Evolutionary conservation across 2,329 filamentous ascomycete species (phyloP).

Genomic region (Aspergillus phoenicis): DNA sequence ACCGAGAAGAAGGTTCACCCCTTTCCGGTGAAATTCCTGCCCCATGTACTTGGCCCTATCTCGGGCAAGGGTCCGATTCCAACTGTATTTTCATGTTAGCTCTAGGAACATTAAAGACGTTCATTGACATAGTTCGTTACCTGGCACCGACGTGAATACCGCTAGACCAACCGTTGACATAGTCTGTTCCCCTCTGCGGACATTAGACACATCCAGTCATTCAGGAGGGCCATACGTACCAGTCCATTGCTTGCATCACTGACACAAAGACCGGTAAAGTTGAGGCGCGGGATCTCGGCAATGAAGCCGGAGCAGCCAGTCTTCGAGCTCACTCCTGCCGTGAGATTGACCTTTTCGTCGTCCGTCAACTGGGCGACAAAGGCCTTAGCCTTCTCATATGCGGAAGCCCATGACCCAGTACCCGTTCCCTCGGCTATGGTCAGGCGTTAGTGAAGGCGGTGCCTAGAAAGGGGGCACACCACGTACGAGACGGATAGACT

Average conservation of each 20-base stretch:
- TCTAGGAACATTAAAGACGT: neutral
- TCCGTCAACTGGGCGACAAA: slow-evolving; percentile 45
- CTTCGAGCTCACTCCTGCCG: slow-evolving; percentile 26
- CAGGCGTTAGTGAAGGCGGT: neutral
- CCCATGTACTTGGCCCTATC: slow-evolving; percentile 73
- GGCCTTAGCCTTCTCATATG: slow-evolving; percentile 40
- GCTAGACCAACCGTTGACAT: slow-evolving; percentile 29
- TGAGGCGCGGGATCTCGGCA: slow-evolving; percentile 32
- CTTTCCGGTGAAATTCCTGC: slow-evolving; percentile 72
- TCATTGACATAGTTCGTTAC: slow-evolving; percentile 16
- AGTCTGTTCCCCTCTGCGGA: slow-evolving; percentile 34
- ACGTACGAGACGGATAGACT: slow-evolving; percentile 29
- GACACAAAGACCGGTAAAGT: slow-evolving; percentile 44
- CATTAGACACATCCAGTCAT: neutral
- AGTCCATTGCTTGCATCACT: slow-evolving; percentile 48
- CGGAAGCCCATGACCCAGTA: slow-evolving; percentile 39
- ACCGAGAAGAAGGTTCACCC: slow-evolving; percentile 72
- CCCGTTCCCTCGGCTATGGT: slow-evolving; percentile 26
- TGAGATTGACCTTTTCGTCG: slow-evolving; percentile 46
- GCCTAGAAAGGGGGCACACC: neutral
- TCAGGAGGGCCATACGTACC: slow-evolving; percentile 15
- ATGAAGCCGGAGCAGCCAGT: slow-evolving; percentile 39
- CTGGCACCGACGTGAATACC: slow-evolving; percentile 29
- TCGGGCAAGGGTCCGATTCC: slow-evolving; percentile 71
- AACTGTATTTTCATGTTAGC: slow-evolving; percentile 41